Base-by-base conservation (phyloP, 1,284 basidiomycete genomes). In the Lentinula novae-zelandiae region DNA sequence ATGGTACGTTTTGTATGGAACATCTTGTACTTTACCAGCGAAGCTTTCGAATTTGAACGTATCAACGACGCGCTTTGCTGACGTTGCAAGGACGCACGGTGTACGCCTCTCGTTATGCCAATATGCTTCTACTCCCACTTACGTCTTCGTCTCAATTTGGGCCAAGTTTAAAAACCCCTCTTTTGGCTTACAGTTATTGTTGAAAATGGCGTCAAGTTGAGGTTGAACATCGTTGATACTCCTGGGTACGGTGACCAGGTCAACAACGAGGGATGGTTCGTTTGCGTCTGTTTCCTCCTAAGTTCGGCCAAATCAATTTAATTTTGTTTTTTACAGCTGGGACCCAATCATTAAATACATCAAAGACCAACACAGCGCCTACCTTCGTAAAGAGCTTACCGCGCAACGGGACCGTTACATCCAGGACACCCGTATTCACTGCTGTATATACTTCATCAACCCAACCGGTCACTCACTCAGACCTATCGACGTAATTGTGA, bases 331-430 rank as follows among this genome's bases (percentile, higher is more conserved):
- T n/a, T 33, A 6, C 62, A 94, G 93, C 84, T 99, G 96, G 96
- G 96, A 99, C 72, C 93, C 96, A 34, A 98, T 98, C 69, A 85
- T 98, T 75, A 97, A 97, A 78, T 97, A 98, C 77, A 98, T 98
- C 79, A 93, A 95, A 79, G 97, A 99, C 82, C 96, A 99, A 75
- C 96, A 99, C 81, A 96, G 93, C 71, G 94, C 96, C 52, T 99
- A 98, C 79, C 87, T 99, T 61, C 92, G 97, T 74, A 99, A 99
- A 80, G 96, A 99, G 81, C 84, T 99, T 64, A 99, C 97, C 4
- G 96, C 97, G 5, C 95, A 96, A 91, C 90, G 97, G 67, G 97
- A 99, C 31, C 90, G 95, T 63, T 94, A 96, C 81, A 99, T 99
- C 70, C 91, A 93, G 72, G 97, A 99, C 78, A 98, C 96, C 20